These are phyloP conservation scores for Coniochaeta hoffmannii DNA, from an alignment of 2,329 filamentous ascomycete genomes.

Conservation along the genomic window DNA sequence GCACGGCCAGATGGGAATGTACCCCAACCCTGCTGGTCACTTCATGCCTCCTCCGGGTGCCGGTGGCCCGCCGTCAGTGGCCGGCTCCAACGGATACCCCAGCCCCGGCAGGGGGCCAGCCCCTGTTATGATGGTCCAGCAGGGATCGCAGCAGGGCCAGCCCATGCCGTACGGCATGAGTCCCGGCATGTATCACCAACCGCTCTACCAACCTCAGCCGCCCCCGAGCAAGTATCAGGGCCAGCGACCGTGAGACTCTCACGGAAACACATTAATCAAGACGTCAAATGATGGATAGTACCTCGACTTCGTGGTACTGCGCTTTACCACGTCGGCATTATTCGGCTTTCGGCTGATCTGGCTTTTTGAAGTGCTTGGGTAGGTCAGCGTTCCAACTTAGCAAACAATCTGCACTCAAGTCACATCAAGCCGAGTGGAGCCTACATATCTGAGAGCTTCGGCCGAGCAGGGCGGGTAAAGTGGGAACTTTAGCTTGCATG, in stretches of 20 bases:
- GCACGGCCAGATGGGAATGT: constrained; percentile 73
- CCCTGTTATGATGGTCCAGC: constrained; percentile 89
- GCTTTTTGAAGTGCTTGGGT: neutral
- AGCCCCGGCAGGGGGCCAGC: constrained; percentile 75
- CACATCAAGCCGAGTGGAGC: neutral
- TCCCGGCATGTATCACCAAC: constrained; percentile 65
- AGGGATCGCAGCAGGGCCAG: constrained; percentile 89
- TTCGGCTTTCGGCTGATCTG: neutral
- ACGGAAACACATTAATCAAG: neutral
- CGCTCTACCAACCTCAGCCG: constrained; percentile 66
- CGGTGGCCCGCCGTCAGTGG: constrained; percentile 49
- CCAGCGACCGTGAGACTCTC: constrained; percentile 11
- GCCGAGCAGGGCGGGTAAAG: neutral
- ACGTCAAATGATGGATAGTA: neutral
- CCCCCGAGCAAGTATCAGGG: constrained; percentile 60
- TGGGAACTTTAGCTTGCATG: neutral
- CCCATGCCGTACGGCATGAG: constrained; percentile 65
- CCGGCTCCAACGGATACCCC: constrained; percentile 72
- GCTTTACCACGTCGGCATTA: neutral
- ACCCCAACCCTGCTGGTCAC: constrained; percentile 57
- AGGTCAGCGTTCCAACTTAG: neutral
- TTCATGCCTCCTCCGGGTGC: constrained; percentile 54
- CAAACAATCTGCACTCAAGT: neutral
- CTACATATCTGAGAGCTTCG: neutral
- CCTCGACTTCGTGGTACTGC: neutral